Conservation (phyloP, 73 alveolate genomes). For the Paramecium sexaurelia region DNA sequence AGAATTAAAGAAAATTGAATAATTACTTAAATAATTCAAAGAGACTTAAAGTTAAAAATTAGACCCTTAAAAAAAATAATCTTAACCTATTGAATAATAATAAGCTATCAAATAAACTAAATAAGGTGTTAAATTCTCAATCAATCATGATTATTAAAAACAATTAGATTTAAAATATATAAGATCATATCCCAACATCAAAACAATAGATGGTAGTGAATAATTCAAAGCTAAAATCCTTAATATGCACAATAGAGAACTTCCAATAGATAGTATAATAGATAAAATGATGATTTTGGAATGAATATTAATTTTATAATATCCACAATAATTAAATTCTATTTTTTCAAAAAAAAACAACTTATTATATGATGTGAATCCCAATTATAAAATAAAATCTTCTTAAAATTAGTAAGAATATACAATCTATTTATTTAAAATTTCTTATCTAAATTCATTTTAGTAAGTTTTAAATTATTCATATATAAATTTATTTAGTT, state of each 20-base stretch:
- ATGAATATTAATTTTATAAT: not conserved
- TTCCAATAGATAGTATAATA: not conserved
- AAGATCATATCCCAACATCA: not conserved
- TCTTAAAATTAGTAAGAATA: too few species aligned
- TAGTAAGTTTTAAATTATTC: too few species aligned
- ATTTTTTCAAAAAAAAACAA: not conserved
- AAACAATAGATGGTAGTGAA: constrained; percentile 32
- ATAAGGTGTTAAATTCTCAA: not conserved
- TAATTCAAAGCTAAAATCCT: constrained; percentile 4
- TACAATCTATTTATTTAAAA: too few species aligned
- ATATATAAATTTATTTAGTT: too few species aligned
- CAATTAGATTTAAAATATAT: not conserved
- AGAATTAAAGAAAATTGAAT: not conserved
- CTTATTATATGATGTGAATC: too few species aligned
- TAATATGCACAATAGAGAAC: not conserved
- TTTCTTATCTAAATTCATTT: too few species aligned
- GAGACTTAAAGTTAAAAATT: not conserved
- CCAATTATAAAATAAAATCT: too few species aligned
- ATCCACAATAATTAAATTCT: not conserved
- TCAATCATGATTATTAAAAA: not conserved
- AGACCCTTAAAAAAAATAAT: not conserved
- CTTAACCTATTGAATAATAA: not conserved
- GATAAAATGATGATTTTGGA: constrained; percentile 30
- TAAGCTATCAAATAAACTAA: not conserved
- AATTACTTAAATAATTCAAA: not conserved